These are phyloP conservation scores for Cystobasidium sp. DNA, from an alignment of 1,284 basidiomycete species.

Conservation along the genomic window DNA sequence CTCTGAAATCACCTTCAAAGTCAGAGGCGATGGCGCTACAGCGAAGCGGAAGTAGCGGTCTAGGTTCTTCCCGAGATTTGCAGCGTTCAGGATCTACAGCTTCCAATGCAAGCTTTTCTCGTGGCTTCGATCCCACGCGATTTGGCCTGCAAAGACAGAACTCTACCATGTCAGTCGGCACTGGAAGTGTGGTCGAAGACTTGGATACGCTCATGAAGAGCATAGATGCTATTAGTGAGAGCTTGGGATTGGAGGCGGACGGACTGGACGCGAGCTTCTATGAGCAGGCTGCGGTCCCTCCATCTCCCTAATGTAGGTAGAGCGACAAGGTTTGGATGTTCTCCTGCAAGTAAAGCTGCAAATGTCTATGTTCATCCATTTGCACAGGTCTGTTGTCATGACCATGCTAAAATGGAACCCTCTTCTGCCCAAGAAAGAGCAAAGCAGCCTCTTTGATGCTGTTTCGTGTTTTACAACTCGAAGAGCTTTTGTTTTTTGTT, in stretches of 20 bases:
- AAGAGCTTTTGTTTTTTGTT: no score
- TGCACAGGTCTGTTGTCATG: no score
- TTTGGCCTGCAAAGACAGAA: slow-evolving; percentile 32
- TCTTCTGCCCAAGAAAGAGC: no score
- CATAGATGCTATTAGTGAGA: slow-evolving; percentile 41
- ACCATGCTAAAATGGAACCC: no score
- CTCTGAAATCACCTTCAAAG: slow-evolving; percentile 24
- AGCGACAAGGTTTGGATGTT: no score
- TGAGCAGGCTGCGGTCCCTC: background rate
- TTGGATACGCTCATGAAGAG: slow-evolving; percentile 32
- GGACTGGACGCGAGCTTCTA: slow-evolving; percentile 5
- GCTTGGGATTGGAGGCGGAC: slow-evolving; percentile 32
- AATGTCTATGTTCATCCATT: no score
- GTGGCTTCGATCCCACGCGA: slow-evolving; percentile 1
- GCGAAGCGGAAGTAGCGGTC: slow-evolving; percentile 4
- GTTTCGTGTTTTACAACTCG: no score
- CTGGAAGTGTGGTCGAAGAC: slow-evolving; percentile 39
- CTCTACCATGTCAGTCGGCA: slow-evolving; percentile 29
- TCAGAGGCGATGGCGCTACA: slow-evolving; percentile 4
- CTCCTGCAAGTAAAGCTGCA: background rate
- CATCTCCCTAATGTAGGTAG: slow-evolving; percentile 10
- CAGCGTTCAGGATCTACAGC: slow-evolving; percentile 20
- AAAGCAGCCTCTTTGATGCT: no score
- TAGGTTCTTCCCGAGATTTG: background rate
- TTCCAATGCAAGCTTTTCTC: slow-evolving; percentile 30